Base-by-base conservation (phyloP, 1,284 basidiomycete genomes). In the Sporisorium iseilematis-ciliati region DNA sequence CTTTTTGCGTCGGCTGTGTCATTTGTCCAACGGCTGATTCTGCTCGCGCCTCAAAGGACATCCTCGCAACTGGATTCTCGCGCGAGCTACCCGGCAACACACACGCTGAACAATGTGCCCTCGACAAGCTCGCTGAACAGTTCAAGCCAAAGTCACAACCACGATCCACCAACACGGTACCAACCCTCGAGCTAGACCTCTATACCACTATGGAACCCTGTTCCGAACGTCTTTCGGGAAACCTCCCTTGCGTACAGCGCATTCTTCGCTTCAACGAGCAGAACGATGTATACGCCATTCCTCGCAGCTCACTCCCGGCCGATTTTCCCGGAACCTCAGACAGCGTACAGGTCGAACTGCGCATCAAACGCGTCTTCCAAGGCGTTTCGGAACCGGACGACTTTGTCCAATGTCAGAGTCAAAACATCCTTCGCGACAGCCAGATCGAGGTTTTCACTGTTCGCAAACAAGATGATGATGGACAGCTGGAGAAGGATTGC, bases 141-240 rank as follows among this genome's bases (percentile, higher is more conserved):
- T 75, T 64, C 20, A 25, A 50, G 18, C 29, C 33, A 2, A 56
- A 43, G 7, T 46, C 56, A 2, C 53, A 55, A 11, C 48, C 26
- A 0, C 33, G 45, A 18, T 45, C 35, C 20, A 14, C 48, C 16
- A n/a, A n/a, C 3, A 38, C 25, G 0, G 26, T 57, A 1, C 52
- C 52, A 20, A 59, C 60, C 4, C 51, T 86, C 10, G 86, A 87
- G 45, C 88, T 91, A 26, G 91, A 93, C 79, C 90, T 94, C 65
- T 99, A 96, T 83, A 97, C 95, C 0, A 99, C 96, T 0, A 91
- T 99, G 89, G 97, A 99, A 84, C 97, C 97, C 12, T 99, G 97
- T 85, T 96, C 94, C 3, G 86, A 93, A 31, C 89, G 97, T 58
- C 92, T 94, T 11, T 95, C 93, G 0, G 95, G 95, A 1, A 89